A percentile compares a stretch with the other conserved stretches of the same genome.
Evolutionary conservation across 2,329 filamentous ascomycete genomes (phyloP).

Genomic region (Shiraia sp.): DNA sequence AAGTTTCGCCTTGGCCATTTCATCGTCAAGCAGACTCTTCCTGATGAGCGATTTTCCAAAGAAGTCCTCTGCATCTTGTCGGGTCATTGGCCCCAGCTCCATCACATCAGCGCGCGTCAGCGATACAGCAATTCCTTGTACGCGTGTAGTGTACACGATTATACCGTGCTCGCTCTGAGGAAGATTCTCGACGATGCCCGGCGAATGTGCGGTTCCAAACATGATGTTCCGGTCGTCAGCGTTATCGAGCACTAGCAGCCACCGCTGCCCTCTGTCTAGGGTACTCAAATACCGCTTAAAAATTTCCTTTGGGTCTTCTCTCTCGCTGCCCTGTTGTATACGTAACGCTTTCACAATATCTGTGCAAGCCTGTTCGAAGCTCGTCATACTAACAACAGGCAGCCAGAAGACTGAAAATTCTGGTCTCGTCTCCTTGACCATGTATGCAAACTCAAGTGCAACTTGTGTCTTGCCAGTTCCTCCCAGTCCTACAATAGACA

Average conservation of each 20-base stretch:
- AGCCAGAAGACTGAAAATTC: constrained; percentile 22
- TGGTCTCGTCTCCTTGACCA: constrained; percentile 7
- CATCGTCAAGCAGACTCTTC: too few relatives aligned
- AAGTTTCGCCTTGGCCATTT: constrained; percentile 3
- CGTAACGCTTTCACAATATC: constrained; percentile 12
- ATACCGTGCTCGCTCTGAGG: constrained; percentile 8
- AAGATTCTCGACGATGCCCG: constrained; percentile 12
- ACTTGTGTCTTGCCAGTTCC: constrained; percentile 28
- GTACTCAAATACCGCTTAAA: constrained; percentile 24
- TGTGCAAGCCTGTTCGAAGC: constrained; percentile 16
- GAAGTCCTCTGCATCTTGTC: constrained; percentile 6
- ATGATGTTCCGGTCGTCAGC: constrained; percentile 10
- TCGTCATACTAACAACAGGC: constrained; percentile 15
- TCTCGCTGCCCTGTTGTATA: too few relatives aligned
- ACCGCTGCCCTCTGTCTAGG: constrained; percentile 10
- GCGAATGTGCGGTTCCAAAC: constrained; percentile 5
- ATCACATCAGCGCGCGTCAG: constrained; percentile 15
- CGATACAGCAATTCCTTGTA: too few relatives aligned
- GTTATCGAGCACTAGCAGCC: constrained; percentile 15
- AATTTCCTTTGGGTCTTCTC: constrained; percentile 24
- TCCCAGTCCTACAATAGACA: constrained; percentile 15
- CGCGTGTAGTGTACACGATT: too few relatives aligned
- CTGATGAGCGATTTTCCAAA: too few relatives aligned
- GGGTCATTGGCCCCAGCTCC: constrained; percentile 9
- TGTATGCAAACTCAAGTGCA: constrained; percentile 28